These are phyloP conservation scores for Trametes sp. DNA, from an alignment of 1,284 basidiomycete genomes.

Conservation along the genomic window DNA sequence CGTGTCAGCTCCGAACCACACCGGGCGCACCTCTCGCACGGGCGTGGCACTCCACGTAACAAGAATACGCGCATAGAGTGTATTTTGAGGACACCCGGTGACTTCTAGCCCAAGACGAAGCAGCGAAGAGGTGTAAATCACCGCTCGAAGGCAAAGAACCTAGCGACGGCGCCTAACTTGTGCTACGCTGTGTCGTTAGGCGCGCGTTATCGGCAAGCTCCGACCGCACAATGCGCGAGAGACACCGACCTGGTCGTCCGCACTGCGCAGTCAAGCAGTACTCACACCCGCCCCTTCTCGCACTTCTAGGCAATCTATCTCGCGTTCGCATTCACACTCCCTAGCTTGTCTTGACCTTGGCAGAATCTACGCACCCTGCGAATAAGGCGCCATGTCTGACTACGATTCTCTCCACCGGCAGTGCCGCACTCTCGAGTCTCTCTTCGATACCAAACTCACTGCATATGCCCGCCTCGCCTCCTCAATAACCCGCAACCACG, in stretches of 20 bases:
- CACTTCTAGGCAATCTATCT: conserved; percentile 6
- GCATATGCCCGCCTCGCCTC: conserved; percentile 88
- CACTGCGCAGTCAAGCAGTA: too few relatives aligned
- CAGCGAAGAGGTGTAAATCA: neutral
- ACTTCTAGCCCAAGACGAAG: conserved; percentile 10
- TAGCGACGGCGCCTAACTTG: conserved; percentile 1
- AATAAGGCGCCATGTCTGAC: conserved; percentile 59
- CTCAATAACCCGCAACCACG: conserved; percentile 65
- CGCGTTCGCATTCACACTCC: neutral
- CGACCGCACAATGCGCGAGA: conserved; percentile 6
- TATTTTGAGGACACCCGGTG: neutral
- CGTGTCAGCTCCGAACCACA: neutral
- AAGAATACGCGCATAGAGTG: neutral
- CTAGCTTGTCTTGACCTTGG: neutral
- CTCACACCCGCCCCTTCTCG: conserved; percentile 6
- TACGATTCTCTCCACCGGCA: conserved; percentile 86
- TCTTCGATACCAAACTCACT: conserved; percentile 91
- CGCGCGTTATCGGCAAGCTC: conserved; percentile 15
- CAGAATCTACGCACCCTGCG: neutral
- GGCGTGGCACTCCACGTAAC: neutral
- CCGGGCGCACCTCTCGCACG: conserved; percentile 8
- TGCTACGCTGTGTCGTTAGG: neutral
- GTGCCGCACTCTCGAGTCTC: conserved; percentile 89
- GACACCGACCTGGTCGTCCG: conserved; percentile 3
- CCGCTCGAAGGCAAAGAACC: neutral